Percentiles rank a stretch among this genome's conserved stretches.
These are phyloP conservation scores for Lenwebbia sp. DNA, from an alignment of 345 rosid genomes.

Conservation along the genomic window DNA sequence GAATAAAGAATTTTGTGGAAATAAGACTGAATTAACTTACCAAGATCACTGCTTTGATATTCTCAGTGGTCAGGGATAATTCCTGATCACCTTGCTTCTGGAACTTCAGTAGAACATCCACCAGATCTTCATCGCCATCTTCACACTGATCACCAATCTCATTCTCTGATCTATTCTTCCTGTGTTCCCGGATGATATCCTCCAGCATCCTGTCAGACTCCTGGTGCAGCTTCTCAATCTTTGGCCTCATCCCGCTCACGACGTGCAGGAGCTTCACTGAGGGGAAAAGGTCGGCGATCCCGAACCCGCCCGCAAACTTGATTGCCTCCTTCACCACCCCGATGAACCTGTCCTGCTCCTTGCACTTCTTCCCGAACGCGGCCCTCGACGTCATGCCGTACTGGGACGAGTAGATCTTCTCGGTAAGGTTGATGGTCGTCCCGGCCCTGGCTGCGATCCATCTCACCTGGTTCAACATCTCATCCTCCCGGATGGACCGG, in stretches of 20 bases:
- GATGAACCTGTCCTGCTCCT: conserved; percentile 4
- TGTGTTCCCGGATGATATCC: conserved; percentile 6
- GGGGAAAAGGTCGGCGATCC: conserved; percentile 9
- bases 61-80: background rate
- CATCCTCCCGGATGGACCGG: conserved; percentile 14
- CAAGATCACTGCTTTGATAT: conserved; percentile 20
- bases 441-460: background rate
- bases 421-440: background rate
- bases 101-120: conserved; percentile 5
- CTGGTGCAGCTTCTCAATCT: background rate
- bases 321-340: background rate
- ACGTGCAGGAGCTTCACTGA: conserved; percentile 1
- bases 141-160: background rate
- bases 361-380: conserved; percentile 8
- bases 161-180: background rate
- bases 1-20: background rate
- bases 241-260: background rate
- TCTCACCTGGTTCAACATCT: conserved; percentile 5
- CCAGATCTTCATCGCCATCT: conserved; percentile 3
- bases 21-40: conserved; percentile 1
- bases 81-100: background rate
- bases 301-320: background rate
- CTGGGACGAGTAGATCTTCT: background rate
- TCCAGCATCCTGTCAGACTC: conserved; percentile 1
- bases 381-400: background rate